Evolutionary conservation across 352 stramenopile genomes (phyloP), one percentile per base, ranked within the genome.

Genomic region (Thraustochytrium sp.): DNA sequence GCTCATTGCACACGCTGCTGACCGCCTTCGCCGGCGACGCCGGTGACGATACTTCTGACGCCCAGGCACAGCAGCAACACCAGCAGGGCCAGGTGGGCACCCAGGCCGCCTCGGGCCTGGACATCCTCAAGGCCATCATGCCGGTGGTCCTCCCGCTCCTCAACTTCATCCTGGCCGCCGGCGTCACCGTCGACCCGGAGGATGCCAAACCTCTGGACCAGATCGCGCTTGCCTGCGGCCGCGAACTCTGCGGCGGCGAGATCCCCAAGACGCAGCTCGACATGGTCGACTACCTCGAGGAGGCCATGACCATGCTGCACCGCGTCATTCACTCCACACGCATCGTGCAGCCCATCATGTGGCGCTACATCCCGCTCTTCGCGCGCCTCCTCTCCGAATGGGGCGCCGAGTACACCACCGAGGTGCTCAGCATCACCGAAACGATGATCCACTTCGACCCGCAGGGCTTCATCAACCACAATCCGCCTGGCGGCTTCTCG

Each of bases 381-480:
- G 37, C 68, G 36, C 13, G 23, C 29, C n/a, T 65, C 16, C 26
- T 80, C 23, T 9, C 11, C 11, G 53, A 34, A 0, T 42, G 40
- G 44, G n/a, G 8, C 29, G 18, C n/a, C 53, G 48, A 46, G 38
- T 46, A 55, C 29, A 29, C 38, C n/a, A 63, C 23, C 21, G 36
- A 80, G 68, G 37, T 80, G 21, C 34, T 63, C 46, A 44, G 34
- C 44, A 80, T 65, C 53, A 44, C 40, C 8, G 51, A 80, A n/a
- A 80, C 68, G 0, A 80, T 80, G 68, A 72, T 80, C 2, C 68
- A 80, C 53, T 80, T 34, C 38, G 68, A 80, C 51, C 53, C 68
- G 46, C 31, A 80, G 37, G 68, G 68, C 4, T 80, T 80, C 8
- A 61, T 80, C 44, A 80, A 80, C 68, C 8, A 44, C 37, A 51